Conservation (phyloP, 805 yeast genomes). For the Pichia californica region DNA sequence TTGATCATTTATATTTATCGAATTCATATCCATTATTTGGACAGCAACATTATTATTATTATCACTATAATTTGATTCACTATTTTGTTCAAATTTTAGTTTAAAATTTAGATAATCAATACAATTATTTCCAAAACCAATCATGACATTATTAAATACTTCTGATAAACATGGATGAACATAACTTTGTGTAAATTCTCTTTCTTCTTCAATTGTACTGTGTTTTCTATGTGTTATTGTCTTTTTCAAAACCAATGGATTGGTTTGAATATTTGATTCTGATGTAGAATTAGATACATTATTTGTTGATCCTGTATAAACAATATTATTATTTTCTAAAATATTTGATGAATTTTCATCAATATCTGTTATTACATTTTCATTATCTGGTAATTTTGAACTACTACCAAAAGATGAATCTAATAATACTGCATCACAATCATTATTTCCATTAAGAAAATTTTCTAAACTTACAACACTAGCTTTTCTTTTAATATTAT, state of each 20-base stretch:
- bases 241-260: no score
- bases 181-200: constrained; percentile 46
- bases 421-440: constrained; percentile 15
- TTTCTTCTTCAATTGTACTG: constrained; percentile 51
- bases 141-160: constrained; percentile 49
- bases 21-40: background rate
- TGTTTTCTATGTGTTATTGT: constrained; percentile 26
- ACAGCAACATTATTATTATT: background rate
- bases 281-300: constrained; percentile 1
- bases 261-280: no score
- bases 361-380: background rate
- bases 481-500: constrained; percentile 5
- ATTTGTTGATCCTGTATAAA: constrained; percentile 12
- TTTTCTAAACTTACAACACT: constrained; percentile 11
- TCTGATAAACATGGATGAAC: constrained; percentile 43
- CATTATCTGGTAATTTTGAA: background rate
- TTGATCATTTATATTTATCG: background rate
- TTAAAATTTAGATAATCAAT: constrained; percentile 35
- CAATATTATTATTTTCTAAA: background rate
- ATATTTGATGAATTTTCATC: background rate
- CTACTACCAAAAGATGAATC: constrained; percentile 6
- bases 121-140: constrained; percentile 49
- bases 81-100: background rate
- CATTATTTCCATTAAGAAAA: constrained; percentile 13
- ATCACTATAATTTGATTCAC: background rate